These are phyloP conservation scores for Cryptococcus maquisensis DNA, from an alignment of 1,284 basidiomycete species.

Conservation along the genomic window DNA sequence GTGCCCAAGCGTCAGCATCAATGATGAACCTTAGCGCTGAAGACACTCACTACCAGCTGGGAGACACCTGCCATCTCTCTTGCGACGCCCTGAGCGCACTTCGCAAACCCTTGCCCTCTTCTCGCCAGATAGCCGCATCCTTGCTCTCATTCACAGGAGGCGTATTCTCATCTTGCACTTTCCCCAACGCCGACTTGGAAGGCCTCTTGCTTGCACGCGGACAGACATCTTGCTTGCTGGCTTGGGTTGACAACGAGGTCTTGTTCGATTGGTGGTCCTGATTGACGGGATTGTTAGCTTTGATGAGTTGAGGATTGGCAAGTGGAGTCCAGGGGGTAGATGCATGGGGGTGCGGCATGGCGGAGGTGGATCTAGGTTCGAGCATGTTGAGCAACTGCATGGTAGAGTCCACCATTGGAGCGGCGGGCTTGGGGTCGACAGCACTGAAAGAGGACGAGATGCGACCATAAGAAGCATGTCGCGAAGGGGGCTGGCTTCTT, in stretches of 20 bases:
- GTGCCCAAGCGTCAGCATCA: no score
- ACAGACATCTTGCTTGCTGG: background rate
- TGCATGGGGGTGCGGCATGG: background rate
- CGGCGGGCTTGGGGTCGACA: background rate
- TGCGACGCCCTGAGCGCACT: background rate
- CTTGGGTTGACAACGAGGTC: background rate
- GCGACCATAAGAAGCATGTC: background rate
- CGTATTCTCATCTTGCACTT: background rate
- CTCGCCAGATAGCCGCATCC: background rate
- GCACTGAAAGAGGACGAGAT: background rate
- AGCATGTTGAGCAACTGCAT: no score
- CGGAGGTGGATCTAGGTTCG: no score
- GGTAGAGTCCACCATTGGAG: background rate
- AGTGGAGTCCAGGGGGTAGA: background rate
- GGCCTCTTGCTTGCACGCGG: background rate
- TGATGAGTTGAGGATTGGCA: background rate
- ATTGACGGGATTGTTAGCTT: background rate
- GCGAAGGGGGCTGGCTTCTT: background rate
- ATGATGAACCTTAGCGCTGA: no score
- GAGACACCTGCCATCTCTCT: background rate
- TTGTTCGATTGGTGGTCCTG: background rate
- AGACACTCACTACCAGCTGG: slow-evolving; percentile 2
- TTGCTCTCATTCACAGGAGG: background rate
- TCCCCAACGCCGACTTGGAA: background rate
- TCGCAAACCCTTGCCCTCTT: background rate